A percentile compares a stretch with the other conserved stretches of the same genome.
Evolutionary conservation across 2,329 filamentous ascomycete species (phyloP).

Genomic region (Cladobotryum protrusum): DNA sequence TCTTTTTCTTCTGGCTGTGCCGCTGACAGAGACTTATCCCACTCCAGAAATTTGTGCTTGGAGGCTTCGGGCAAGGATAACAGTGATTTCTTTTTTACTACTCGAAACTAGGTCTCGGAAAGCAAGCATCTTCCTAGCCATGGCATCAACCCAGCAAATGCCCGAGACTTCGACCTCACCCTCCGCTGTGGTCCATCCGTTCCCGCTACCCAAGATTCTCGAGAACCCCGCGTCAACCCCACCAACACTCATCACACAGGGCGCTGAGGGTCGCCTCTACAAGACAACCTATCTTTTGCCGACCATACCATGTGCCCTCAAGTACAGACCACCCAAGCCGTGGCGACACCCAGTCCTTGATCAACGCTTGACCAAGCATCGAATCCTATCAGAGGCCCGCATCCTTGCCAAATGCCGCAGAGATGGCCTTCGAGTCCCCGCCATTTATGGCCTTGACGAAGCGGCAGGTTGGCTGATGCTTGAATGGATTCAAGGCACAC

Average conservation of each 20-base stretch:
- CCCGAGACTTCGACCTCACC: constrained; percentile 3
- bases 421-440: constrained; percentile 77
- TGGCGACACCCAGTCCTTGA: constrained; percentile 91
- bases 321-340: constrained; percentile 83
- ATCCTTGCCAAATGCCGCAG: constrained; percentile 72
- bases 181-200: constrained; percentile 18
- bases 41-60: no score
- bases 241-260: constrained; percentile 75
- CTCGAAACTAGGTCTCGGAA: not conserved
- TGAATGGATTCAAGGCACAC: constrained; percentile 75
- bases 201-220: constrained; percentile 59
- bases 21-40: not conserved
- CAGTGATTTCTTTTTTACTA: not conserved
- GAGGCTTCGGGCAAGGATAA: not conserved
- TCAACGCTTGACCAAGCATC: constrained; percentile 74
- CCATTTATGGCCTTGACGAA: constrained; percentile 64
- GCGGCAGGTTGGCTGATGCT: constrained; percentile 67
- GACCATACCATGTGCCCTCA: constrained; percentile 67
- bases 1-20: not conserved
- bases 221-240: constrained; percentile 51
- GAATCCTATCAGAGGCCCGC: constrained; percentile 82
- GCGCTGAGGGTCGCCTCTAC: constrained; percentile 93
- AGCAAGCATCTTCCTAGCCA: not conserved
- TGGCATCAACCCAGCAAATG: not conserved
- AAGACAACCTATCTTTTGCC: constrained; percentile 72